Conservation (phyloP, 1,284 basidiomycete species). For the Polyporus tsugae region DNA sequence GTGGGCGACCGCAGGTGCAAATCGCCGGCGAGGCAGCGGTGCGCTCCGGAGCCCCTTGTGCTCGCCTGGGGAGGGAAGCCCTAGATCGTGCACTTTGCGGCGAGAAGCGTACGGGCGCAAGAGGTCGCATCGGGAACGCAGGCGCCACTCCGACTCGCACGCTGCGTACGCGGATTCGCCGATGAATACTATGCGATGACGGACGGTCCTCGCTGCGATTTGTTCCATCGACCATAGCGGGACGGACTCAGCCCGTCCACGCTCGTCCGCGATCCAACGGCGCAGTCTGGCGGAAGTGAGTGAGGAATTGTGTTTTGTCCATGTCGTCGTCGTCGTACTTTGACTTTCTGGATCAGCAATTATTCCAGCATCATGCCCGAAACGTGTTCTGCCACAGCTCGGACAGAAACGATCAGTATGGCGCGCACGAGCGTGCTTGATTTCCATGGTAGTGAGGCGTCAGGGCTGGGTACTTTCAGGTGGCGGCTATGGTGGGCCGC, state of each 20-base stretch:
- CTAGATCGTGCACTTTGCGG: neutral
- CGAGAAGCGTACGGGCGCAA: neutral
- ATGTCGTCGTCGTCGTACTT: neutral
- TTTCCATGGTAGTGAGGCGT: constrained; percentile 1
- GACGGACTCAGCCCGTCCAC: neutral
- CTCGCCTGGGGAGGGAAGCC: neutral
- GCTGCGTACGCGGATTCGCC: constrained; percentile 7
- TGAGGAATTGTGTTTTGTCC: constrained; percentile 6
- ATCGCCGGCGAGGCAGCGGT: constrained; percentile 6
- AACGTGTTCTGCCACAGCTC: constrained; percentile 5
- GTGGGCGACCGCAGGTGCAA: neutral
- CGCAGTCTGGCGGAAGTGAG: neutral
- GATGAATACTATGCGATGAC: neutral
- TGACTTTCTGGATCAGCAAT: constrained; percentile 5
- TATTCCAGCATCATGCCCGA: constrained; percentile 1
- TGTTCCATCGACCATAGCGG: neutral
- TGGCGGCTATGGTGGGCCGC: neutral
- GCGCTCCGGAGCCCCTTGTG: neutral
- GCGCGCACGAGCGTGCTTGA: constrained; percentile 1
- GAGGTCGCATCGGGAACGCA: neutral
- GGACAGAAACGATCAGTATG: constrained; percentile 1
- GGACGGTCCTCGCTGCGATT: neutral
- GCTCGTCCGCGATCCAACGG: constrained; percentile 1
- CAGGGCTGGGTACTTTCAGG: neutral
- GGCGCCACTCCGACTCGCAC: neutral